phyloP scores from a whole-genome alignment of 73 alveolate species.

The Paramecium sexaurelia region DNA sequence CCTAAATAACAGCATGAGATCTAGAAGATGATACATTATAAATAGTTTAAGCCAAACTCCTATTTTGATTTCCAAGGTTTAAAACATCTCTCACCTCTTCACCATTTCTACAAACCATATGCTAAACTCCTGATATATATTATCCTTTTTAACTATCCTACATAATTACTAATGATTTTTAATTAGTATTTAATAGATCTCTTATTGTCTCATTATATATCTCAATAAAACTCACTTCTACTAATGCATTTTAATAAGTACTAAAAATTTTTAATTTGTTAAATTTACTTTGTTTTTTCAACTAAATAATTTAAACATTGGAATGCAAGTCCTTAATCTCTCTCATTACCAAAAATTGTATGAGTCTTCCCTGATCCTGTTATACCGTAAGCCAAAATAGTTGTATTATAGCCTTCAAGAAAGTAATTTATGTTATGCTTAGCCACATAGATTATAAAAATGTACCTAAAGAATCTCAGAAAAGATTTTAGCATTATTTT shows the following conservation, averaged over 20 bases:
- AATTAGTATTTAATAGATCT: slow-evolving; percentile 79
- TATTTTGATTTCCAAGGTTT: slow-evolving; percentile 78
- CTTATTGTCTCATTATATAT: slow-evolving; percentile 79
- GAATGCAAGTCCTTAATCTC: slow-evolving; percentile 90
- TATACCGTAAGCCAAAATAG: slow-evolving; percentile 94
- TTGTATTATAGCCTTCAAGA: slow-evolving; percentile 93
- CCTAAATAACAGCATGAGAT: slow-evolving; percentile 78
- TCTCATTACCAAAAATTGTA: slow-evolving; percentile 93
- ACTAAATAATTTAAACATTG: slow-evolving; percentile 88
- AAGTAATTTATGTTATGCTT: slow-evolving; percentile 82
- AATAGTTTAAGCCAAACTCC: slow-evolving; percentile 79
- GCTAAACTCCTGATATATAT: slow-evolving; percentile 85
- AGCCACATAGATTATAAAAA: slow-evolving; percentile 24
- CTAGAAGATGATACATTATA: slow-evolving; percentile 88
- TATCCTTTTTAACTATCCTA: slow-evolving; percentile 86
- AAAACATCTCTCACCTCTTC: slow-evolving; percentile 75
- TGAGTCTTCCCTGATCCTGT: slow-evolving; percentile 94
- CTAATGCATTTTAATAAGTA: slow-evolving; percentile 80
- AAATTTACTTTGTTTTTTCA: slow-evolving; percentile 74
- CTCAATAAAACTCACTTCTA: slow-evolving; percentile 88
- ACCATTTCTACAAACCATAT: slow-evolving; percentile 70
- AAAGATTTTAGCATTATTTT: slow-evolving; percentile 3
- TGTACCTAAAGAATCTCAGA: neutral
- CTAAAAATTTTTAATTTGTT: slow-evolving; percentile 75
- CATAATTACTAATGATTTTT: slow-evolving; percentile 74